Conservation (phyloP, 2,329 filamentous ascomycete species). For the Ascochyta fabae region DNA sequence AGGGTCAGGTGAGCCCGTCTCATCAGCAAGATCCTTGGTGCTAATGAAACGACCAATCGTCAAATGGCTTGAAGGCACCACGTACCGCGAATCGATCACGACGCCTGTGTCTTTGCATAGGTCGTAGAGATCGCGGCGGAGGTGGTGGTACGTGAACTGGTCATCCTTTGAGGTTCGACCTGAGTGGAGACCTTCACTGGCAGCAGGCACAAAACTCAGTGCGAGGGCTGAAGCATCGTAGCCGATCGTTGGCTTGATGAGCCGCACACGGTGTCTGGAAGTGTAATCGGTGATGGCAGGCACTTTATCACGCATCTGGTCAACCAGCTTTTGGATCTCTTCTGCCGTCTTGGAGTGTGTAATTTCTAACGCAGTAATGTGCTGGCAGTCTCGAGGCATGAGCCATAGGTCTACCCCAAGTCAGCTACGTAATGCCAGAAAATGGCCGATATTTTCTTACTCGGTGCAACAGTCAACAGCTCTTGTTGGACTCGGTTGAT, state of each 20-base stretch:
- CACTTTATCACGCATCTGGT: slow-evolving; percentile 62
- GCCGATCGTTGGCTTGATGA: slow-evolving; percentile 82
- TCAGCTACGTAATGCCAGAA: slow-evolving; percentile 13
- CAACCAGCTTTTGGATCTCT: slow-evolving; percentile 70
- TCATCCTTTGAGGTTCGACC: slow-evolving; percentile 60
- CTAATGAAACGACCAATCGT: slow-evolving; percentile 83
- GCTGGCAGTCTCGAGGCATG: slow-evolving; percentile 79
- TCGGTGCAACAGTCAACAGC: slow-evolving; percentile 68
- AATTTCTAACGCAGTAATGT: slow-evolving; percentile 85
- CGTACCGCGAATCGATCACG: slow-evolving; percentile 78
- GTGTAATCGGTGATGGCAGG: slow-evolving; percentile 70
- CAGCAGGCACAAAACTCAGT: slow-evolving; percentile 83
- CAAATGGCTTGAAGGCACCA: slow-evolving; percentile 87
- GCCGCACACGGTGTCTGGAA: slow-evolving; percentile 69
- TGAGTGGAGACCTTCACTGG: slow-evolving; percentile 59
- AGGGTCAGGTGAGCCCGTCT: slow-evolving; percentile 54
- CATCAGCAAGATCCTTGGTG: slow-evolving; percentile 61
- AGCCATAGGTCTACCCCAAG: slow-evolving; percentile 73
- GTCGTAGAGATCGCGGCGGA: slow-evolving; percentile 78
- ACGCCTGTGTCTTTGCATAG: slow-evolving; percentile 67
- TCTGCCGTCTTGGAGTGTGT: slow-evolving; percentile 76
- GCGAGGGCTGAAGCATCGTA: slow-evolving; percentile 87
- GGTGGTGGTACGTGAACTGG: slow-evolving; percentile 85
- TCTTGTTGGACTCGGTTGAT: slow-evolving; percentile 72
- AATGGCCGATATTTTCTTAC: slow-evolving; percentile 57